Conservation (phyloP, 352 stramenopile genomes). For the Globisporangium viniferum region DNA sequence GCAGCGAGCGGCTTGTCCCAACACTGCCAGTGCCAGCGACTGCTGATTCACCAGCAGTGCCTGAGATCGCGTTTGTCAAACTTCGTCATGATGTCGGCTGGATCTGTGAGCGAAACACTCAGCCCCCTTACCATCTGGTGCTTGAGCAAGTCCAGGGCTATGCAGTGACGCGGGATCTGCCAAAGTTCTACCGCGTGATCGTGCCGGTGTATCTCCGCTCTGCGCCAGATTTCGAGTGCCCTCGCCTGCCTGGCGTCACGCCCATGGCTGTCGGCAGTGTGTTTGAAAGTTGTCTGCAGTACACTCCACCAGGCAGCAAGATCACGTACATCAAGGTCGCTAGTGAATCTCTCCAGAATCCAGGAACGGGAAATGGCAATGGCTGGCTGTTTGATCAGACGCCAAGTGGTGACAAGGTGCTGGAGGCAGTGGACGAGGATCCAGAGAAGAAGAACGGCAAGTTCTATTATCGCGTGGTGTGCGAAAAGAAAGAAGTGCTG, state of each 20-base stretch:
- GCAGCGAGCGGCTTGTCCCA: conserved; percentile 72
- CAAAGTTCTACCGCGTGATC: conserved; percentile 77
- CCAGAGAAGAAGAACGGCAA: conserved; percentile 78
- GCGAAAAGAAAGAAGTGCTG: conserved; percentile 68
- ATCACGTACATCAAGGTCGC: conserved; percentile 84
- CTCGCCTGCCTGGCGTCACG: conserved; percentile 59
- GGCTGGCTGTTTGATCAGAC: conserved; percentile 73
- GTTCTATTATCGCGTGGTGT: conserved; percentile 78
- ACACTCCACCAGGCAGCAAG: conserved; percentile 65
- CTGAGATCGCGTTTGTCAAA: conserved; percentile 70
- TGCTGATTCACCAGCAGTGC: conserved; percentile 10
- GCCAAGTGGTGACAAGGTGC: conserved; percentile 56
- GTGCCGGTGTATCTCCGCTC: conserved; percentile 65
- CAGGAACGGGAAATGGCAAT: conserved; percentile 36
- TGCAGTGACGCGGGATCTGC: conserved; percentile 58
- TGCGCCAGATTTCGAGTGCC: conserved; percentile 75
- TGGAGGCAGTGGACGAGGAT: conserved; percentile 70
- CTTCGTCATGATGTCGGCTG: conserved; percentile 77
- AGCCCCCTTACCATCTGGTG: conserved; percentile 42
- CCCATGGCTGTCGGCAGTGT: conserved; percentile 65
- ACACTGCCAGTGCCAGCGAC: conserved; percentile 9
- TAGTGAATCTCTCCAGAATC: conserved; percentile 35
- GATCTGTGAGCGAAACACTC: conserved; percentile 65
- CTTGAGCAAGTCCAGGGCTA: conserved; percentile 73
- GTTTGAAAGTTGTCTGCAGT: conserved; percentile 76